These are phyloP conservation scores for Pyricularia pennisetigena DNA, from an alignment of 2,329 filamentous ascomycete genomes.

Conservation along the genomic window DNA sequence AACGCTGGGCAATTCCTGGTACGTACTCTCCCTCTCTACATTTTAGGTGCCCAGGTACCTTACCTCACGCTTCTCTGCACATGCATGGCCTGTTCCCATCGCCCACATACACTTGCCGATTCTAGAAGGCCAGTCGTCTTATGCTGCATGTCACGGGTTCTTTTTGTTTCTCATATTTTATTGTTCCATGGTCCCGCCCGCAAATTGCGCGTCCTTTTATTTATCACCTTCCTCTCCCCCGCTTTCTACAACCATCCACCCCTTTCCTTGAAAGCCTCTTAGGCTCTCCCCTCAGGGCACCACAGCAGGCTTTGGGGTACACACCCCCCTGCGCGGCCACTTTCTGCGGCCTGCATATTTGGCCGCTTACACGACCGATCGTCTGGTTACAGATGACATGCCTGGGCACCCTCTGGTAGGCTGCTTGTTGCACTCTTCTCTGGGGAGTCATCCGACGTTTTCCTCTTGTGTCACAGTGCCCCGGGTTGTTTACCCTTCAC, in stretches of 20 bases:
- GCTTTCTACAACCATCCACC: constrained; percentile 8
- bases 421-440: not conserved
- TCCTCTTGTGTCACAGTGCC: not conserved
- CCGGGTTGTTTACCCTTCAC: not conserved
- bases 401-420: not conserved
- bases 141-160: not conserved
- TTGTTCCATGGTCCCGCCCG: not conserved
- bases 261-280: constrained; percentile 11
- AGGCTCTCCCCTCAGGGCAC: not conserved
- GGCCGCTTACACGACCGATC: not conserved
- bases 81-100: constrained; percentile 5
- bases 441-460: not conserved
- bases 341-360: constrained; percentile 1
- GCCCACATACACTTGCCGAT: not conserved
- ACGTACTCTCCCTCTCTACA: constrained; percentile 29
- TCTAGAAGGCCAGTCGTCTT: not conserved
- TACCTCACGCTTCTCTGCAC: constrained; percentile 2
- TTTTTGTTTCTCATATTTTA: not conserved
- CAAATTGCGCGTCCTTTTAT: constrained; percentile 6
- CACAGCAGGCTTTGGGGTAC: not conserved
- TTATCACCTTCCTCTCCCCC: constrained; percentile 12
- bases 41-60: no score
- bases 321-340: not conserved
- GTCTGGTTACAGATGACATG: not conserved
- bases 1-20: constrained; percentile 92